These are phyloP conservation scores for Hymenoscyphus repandus DNA, from an alignment of 2,329 filamentous ascomycete genomes.

Conservation along the genomic window DNA sequence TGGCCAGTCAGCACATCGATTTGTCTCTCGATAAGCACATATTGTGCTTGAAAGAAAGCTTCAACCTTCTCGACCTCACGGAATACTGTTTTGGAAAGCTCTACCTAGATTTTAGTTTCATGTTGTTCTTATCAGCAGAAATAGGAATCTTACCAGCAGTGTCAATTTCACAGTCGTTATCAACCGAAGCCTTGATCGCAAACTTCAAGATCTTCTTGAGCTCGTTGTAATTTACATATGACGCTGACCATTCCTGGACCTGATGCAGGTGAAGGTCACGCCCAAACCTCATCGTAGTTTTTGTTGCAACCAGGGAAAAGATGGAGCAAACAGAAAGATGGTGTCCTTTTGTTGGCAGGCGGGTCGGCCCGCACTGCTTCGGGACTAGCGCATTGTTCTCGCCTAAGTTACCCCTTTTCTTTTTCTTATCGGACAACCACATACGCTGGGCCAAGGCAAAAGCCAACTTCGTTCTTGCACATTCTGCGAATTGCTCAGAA, in stretches of 20 bases:
- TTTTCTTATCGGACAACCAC: too few relatives aligned
- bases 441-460: too few relatives aligned
- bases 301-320: too few relatives aligned
- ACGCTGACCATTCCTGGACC: slow-evolving; percentile 1
- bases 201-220: slow-evolving; percentile 4
- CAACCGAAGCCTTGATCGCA: neutral
- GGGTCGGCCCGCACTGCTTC: too few relatives aligned
- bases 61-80: neutral
- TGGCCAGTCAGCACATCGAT: neutral
- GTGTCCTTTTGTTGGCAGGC: too few relatives aligned
- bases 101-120: neutral
- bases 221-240: slow-evolving; percentile 1
- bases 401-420: too few relatives aligned
- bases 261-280: slow-evolving; percentile 1
- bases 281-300: slow-evolving; percentile 2
- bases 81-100: neutral
- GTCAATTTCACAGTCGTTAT: neutral
- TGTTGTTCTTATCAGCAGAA: neutral
- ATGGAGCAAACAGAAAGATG: too few relatives aligned
- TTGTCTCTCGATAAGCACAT: neutral
- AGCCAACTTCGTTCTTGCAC: too few relatives aligned
- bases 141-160: too few relatives aligned
- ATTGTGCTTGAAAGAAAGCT: neutral
- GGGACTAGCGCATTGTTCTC: too few relatives aligned
- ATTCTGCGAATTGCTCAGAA: too few relatives aligned